Base-by-base conservation (phyloP, 2,329 filamentous ascomycete genomes). In the Cladorrhinum sp. region DNA sequence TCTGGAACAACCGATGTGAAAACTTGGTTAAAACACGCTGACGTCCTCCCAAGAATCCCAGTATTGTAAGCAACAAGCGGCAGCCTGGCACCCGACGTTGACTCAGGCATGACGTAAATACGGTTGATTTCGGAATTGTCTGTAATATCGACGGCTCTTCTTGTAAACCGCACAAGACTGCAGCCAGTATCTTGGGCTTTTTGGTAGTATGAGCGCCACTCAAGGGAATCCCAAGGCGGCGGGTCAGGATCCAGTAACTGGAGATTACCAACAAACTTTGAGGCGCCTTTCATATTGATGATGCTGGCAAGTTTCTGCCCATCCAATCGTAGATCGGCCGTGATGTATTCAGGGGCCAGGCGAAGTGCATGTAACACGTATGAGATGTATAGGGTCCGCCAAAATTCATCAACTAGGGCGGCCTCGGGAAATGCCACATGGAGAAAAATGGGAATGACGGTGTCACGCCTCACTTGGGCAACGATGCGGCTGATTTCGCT, bases 31-130 rank as follows among this genome's bases (percentile, higher is more conserved):
- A 89, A 86, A 63, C 82, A 87, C 24, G 83, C 82, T 0, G 89
- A 91, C 53, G 82, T 80, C 48, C 86, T 80, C 0, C 89, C 89
- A 3, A 84, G 73, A 6, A 76, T 72, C 0, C 87, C 88, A 0
- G 85, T 86, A 66, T 89, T 90, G 73, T 87, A 89, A 9, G 83
- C 80, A 21, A 88, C 83, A 1, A 89, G 61, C 0, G 86, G 84
- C 14, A 86, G 72, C 5, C 74, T 74, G 0, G 75, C 73, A 0
- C 76, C 75, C 0, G 75, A 72, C 2, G 80, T 69, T 12, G 73
- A 73, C 52, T 76, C 74, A 3, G 86, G 75, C 16, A 77, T 76
- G 36, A 80, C 77, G 61, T 81, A 81, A 26, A 90, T 79, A 10
- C 78, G 76, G 30, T 82, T 77, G 16, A 89, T 79, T 2, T 82